Conservation (phyloP, 2,329 filamentous ascomycete genomes). For the Neofusicoccum kwambonambiense region DNA sequence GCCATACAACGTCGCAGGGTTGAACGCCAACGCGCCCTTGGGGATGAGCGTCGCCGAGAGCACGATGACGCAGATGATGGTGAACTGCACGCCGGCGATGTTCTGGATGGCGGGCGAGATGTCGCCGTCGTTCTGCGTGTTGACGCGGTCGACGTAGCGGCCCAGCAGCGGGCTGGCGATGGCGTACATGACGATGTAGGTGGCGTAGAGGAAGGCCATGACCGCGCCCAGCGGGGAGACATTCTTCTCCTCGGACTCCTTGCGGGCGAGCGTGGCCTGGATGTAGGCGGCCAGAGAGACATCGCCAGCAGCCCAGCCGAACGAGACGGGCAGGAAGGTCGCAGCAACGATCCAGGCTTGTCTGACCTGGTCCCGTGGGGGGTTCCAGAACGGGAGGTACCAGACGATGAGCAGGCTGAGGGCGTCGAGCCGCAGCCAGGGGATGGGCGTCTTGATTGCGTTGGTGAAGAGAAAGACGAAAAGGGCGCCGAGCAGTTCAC, state of each 20-base stretch:
- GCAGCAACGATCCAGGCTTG: conserved; percentile 50
- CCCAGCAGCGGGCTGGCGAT: conserved; percentile 47
- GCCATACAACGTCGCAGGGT: conserved; percentile 45
- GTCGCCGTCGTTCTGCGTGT: conserved; percentile 29
- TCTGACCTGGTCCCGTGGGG: conserved; percentile 38
- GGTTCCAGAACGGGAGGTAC: conserved; percentile 50
- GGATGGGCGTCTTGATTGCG: conserved; percentile 50
- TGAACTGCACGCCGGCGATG: conserved; percentile 50
- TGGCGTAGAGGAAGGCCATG: conserved; percentile 53
- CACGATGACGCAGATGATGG: conserved; percentile 43
- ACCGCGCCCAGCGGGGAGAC: conserved; percentile 52
- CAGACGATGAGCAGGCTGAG: conserved; percentile 49
- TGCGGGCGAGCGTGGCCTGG: conserved; percentile 49
- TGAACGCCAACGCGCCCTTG: conserved; percentile 44
- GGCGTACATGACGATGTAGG: conserved; percentile 51
- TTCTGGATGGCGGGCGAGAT: conserved; percentile 44
- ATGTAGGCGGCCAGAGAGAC: conserved; percentile 53
- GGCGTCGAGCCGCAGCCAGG: conserved; percentile 51
- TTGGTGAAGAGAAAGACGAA: conserved; percentile 53
- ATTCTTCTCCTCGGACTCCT: conserved; percentile 45
- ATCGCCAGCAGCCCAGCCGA: conserved; percentile 54
- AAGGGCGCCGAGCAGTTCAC: conserved; percentile 50
- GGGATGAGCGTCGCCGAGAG: conserved; percentile 49
- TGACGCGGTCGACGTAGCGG: conserved; percentile 46
- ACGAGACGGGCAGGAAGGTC: conserved; percentile 48